Base-by-base conservation (phyloP, 176 grass and related monocot genomes). In the Oryza meyeriana region DNA sequence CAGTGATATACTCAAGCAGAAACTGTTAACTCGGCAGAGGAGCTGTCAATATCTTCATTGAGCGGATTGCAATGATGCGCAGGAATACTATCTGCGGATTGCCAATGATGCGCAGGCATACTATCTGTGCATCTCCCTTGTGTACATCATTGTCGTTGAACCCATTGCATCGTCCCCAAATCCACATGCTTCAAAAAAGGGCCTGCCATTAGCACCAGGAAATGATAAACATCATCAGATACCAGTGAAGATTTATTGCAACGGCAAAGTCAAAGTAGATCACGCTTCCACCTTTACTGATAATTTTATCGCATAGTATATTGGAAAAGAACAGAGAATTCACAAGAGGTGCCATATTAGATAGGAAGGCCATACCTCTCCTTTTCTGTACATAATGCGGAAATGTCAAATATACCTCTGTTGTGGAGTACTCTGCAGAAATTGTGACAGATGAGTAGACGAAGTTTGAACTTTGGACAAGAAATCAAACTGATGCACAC, bases 71-170 rank as follows among this genome's bases (percentile, higher is more conserved):
- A 16, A 72, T 64, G 34, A 52, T 78, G 12, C 39, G 18, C 3
- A 25, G 18, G 72, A 82, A 57, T 57, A 61, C 35, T 86, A 90
- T 64, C 20, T 76, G 2, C 10, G 2, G 10, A 59, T 66, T 65
- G 22, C 1, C 28, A 16, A 72, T 64, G 34, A 52, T 78, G 12
- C 39, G 18, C 3, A 25, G 18, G 72, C 77, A 57, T 57, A 61
- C 35, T 86, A 90, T 64, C 20, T 76, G 2, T 36, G 18, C 38
- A 73, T 12, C 20, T 86, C 88, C 88, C 74, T 84, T 6, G 91
- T 91, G 86, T 99, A 99, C 89, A 99, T 87, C 96, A 99, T 99
- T n/a, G 93, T 95, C 9, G 91, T 95, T 64, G 93, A 90, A 76
- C 91, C 96, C 64, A 99, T 67, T 63, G 39, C 80, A 85, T 99